These are phyloP conservation scores for Solanum pennellii DNA, from an alignment of 257 asterid species.

Conservation along the genomic window DNA sequence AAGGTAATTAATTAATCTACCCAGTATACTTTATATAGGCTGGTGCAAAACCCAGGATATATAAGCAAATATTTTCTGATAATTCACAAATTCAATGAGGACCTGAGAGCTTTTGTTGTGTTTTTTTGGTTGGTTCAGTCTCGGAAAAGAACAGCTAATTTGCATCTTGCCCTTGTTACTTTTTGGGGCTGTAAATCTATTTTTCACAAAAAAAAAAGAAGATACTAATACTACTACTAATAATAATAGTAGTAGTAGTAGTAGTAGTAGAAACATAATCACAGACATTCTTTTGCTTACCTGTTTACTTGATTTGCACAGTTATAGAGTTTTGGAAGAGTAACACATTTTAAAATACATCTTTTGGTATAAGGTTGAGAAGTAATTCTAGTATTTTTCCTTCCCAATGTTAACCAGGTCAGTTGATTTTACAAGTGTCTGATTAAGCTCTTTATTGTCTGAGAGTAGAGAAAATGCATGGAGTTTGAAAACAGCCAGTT, in stretches of 20 bases:
- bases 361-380: not conserved
- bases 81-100: not conserved
- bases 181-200: not conserved
- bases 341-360: not conserved
- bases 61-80: not conserved
- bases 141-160: not conserved
- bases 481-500: not conserved
- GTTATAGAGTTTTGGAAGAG: not conserved
- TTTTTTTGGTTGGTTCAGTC: not conserved
- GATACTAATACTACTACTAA: no score
- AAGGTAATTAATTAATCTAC: constrained; percentile 39
- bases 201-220: not conserved
- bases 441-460: not conserved
- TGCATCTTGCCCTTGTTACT: not conserved
- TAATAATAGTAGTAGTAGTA: not conserved
- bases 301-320: not conserved
- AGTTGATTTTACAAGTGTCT: not conserved
- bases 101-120: not conserved
- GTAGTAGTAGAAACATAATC: not conserved
- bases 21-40: not conserved
- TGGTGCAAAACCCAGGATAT: not conserved
- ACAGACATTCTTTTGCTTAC: not conserved
- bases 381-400: not conserved
- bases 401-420: not conserved
- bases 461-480: not conserved